Conservation (phyloP, 75 land plant genomes). For the Picea sitchensis region DNA sequence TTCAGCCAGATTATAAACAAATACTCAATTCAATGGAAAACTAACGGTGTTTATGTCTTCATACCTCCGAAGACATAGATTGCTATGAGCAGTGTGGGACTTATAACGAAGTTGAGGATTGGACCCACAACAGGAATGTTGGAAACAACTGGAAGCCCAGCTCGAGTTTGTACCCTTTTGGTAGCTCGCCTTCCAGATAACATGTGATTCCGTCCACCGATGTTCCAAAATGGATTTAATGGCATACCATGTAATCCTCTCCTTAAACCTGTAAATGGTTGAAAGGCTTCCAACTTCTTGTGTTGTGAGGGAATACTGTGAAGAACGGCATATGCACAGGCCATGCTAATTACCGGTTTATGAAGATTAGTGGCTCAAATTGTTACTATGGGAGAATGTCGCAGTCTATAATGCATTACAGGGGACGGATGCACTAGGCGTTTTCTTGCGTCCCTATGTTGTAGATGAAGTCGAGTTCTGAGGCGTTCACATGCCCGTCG, state of each 20-base stretch:
- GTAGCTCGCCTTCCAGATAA: neutral
- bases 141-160: constrained; percentile 30
- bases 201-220: neutral
- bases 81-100: constrained; percentile 15
- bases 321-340: neutral
- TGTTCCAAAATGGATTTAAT: neutral
- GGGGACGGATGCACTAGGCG: too few species aligned
- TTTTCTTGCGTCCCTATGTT: too few species aligned
- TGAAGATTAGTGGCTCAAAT: too few species aligned
- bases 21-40: too few species aligned
- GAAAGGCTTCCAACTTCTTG: neutral
- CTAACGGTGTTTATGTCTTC: neutral
- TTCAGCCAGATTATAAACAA: too few species aligned
- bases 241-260: neutral
- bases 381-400: too few species aligned
- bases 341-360: neutral
- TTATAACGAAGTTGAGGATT: constrained; percentile 20
- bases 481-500: too few species aligned
- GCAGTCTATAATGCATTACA: too few species aligned
- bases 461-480: too few species aligned
- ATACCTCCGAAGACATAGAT: constrained; percentile 28
- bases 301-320: neutral
- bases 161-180: constrained; percentile 3
- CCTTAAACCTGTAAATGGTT: neutral
- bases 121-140: constrained; percentile 29